A percentile compares a stretch with the other conserved stretches of the same genome.
These are phyloP conservation scores for Cylindrodendrum hubeiense DNA, from an alignment of 2,329 filamentous ascomycete species.

Conservation along the genomic window DNA sequence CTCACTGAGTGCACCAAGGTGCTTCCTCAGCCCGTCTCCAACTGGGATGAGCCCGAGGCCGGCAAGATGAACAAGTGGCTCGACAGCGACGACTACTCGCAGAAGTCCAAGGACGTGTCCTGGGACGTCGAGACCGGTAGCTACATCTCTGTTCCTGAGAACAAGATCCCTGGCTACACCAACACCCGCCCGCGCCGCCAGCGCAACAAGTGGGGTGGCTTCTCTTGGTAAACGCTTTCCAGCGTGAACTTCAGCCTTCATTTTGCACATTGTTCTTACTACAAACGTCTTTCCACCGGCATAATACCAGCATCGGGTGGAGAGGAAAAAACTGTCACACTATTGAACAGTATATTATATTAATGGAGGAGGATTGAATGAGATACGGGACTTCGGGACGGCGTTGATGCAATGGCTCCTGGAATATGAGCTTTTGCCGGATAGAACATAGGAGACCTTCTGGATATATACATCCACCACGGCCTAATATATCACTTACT, in stretches of 20 bases:
- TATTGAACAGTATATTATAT: not conserved
- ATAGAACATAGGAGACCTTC: not conserved
- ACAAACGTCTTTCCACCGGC: not conserved
- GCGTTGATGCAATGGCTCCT: not conserved
- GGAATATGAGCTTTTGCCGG: not conserved
- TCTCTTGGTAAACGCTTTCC: conserved; percentile 10
- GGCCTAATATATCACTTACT: not conserved
- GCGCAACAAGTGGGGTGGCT: conserved; percentile 25
- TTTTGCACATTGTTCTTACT: not conserved
- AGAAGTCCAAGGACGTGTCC: conserved; percentile 43
- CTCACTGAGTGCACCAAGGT: conserved; percentile 68
- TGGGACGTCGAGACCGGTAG: conserved; percentile 39
- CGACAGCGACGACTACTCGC: conserved; percentile 42
- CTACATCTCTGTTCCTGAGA: conserved; percentile 35
- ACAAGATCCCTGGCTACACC: conserved; percentile 41
- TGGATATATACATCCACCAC: not conserved
- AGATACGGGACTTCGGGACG: not conserved
- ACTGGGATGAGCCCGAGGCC: conserved; percentile 34
- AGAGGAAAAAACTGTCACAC: not conserved
- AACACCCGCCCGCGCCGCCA: conserved; percentile 16
- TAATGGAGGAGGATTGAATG: conserved; percentile 1
- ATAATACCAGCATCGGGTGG: too few species aligned
- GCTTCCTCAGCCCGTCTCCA: conserved; percentile 51
- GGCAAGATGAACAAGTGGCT: conserved; percentile 45
- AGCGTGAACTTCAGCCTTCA: not conserved